Conservation (phyloP, 495 filamentous ascomycete genomes). For the Aspergillus cristatus region DNA sequence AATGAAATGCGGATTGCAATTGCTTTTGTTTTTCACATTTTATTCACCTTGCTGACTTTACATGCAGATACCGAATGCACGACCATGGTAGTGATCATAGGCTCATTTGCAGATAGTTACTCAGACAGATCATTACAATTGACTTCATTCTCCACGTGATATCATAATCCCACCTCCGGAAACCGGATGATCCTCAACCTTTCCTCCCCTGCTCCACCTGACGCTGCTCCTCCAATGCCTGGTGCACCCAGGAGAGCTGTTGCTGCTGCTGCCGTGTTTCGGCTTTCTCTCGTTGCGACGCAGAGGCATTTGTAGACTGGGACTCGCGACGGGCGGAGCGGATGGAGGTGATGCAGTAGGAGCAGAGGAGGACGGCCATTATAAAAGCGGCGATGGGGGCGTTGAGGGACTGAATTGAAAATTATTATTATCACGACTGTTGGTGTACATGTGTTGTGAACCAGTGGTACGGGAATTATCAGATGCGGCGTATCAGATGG, state of each 20-base stretch:
- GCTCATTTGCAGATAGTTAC: too few species aligned
- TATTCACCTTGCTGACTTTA: background rate
- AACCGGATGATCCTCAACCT: constrained; percentile 6
- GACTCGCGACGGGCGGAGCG: constrained; percentile 33
- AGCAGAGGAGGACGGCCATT: constrained; percentile 39
- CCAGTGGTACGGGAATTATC: too few species aligned
- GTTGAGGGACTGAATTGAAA: constrained; percentile 27
- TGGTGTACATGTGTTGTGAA: too few species aligned
- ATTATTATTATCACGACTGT: background rate
- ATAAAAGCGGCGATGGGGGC: constrained; percentile 43
- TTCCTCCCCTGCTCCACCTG: constrained; percentile 1
- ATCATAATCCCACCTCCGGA: too few species aligned
- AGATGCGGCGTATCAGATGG: too few species aligned
- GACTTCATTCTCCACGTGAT: too few species aligned
- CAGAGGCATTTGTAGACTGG: constrained; percentile 3
- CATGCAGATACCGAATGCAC: background rate
- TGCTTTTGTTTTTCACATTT: background rate
- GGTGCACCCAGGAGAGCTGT: constrained; percentile 27
- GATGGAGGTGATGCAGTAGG: constrained; percentile 43
- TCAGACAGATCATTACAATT: background rate
- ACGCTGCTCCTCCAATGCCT: constrained; percentile 23
- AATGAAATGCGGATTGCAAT: constrained; percentile 3
- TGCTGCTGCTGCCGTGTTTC: background rate
- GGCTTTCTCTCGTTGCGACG: too few species aligned
- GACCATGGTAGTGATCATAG: too few species aligned